A percentile compares a stretch with the other conserved stretches of the same genome.
phyloP scores from a whole-genome alignment of 2,329 filamentous ascomycete genomes.

The Colletotrichum sp. region DNA sequence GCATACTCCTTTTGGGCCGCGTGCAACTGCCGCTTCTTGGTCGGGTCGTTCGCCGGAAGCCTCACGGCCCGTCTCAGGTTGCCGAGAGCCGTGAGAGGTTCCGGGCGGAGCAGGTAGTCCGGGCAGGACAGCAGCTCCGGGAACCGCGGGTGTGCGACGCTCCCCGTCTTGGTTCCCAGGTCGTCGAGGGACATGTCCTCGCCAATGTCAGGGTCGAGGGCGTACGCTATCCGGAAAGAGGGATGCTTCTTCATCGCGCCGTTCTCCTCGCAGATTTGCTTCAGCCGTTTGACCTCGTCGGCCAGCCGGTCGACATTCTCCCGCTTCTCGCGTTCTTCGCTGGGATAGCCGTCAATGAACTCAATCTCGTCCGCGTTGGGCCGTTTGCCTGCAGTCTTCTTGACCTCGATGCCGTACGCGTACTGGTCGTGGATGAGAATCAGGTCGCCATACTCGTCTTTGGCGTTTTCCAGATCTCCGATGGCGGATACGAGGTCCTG shows the following conservation, averaged over 20 bases:
- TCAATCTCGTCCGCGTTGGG: constrained; percentile 44
- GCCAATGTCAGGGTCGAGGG: constrained; percentile 40
- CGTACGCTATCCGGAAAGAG: constrained; percentile 41
- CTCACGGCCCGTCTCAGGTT: constrained; percentile 44
- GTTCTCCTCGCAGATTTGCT: constrained; percentile 43
- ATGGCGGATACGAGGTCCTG: constrained; percentile 46
- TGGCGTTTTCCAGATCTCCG: constrained; percentile 50
- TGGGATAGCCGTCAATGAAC: constrained; percentile 48
- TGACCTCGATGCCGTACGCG: constrained; percentile 40
- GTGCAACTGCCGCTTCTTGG: constrained; percentile 37
- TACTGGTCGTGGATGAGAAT: constrained; percentile 41
- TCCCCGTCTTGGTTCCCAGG: constrained; percentile 26
- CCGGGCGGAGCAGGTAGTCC: constrained; percentile 43
- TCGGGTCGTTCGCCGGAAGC: constrained; percentile 39
- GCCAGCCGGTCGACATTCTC: constrained; percentile 37
- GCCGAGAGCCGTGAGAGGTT: constrained; percentile 44
- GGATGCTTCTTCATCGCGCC: constrained; percentile 48
- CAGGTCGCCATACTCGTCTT: constrained; percentile 53
- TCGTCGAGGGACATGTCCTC: constrained; percentile 49
- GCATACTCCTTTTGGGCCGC: constrained; percentile 53
- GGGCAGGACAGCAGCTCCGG: constrained; percentile 54
- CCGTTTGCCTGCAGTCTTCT: constrained; percentile 29
- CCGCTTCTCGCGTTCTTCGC: constrained; percentile 37
- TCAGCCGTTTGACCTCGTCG: constrained; percentile 38
- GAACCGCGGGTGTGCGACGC: constrained; percentile 45